phyloP scores from a whole-genome alignment of 225 moss, liverwort and hornwort species.

The Sphagnum tenellum region DNA sequence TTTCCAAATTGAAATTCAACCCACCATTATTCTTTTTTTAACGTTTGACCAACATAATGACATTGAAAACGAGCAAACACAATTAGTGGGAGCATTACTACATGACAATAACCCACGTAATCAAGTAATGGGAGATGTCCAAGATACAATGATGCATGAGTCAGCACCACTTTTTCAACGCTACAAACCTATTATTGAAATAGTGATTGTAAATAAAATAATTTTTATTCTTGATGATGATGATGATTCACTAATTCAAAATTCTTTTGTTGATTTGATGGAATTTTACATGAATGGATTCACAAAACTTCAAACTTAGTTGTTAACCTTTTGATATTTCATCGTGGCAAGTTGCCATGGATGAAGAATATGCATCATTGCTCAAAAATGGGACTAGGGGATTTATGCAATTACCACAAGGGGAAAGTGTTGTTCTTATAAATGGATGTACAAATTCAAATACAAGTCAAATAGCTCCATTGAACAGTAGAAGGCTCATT shows the following conservation, averaged over 20 bases:
- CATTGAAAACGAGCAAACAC: too few relatives aligned
- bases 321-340: background rate
- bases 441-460: slow-evolving; percentile 1
- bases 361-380: background rate
- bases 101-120: too few relatives aligned
- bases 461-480: background rate
- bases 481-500: background rate
- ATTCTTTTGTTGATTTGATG: too few relatives aligned
- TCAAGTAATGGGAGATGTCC: too few relatives aligned
- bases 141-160: too few relatives aligned
- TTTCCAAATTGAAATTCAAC: too few relatives aligned
- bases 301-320: background rate
- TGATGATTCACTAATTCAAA: too few relatives aligned
- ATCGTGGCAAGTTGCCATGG: background rate
- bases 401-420: too few relatives aligned
- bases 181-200: background rate
- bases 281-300: too few relatives aligned
- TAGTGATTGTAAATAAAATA: background rate
- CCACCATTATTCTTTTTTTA: too few relatives aligned
- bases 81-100: too few relatives aligned
- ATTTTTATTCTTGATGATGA: background rate
- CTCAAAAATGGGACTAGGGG: background rate
- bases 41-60: too few relatives aligned
- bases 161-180: background rate
- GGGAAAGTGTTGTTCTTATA: background rate